Evolutionary conservation across 768 basidiomycete genomes (phyloP).

Genomic region (Suillus cothurnatus): DNA sequence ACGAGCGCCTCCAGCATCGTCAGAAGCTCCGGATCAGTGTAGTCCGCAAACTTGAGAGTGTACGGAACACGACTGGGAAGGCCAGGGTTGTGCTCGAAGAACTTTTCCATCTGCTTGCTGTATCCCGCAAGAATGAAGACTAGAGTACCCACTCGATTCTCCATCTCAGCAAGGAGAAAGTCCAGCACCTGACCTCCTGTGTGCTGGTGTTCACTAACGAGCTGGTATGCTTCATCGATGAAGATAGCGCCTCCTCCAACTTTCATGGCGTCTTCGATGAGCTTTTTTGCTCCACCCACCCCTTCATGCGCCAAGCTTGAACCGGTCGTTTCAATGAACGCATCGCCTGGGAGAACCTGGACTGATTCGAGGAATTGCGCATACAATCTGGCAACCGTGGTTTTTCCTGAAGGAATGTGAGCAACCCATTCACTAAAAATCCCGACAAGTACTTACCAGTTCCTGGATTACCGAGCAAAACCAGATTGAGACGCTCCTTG

Average conservation of each 20-base stretch:
- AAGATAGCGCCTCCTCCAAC: constrained; percentile 68
- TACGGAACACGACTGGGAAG: constrained; percentile 69
- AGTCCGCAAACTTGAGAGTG: constrained; percentile 59
- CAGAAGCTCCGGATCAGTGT: constrained; percentile 57
- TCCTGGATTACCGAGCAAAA: constrained; percentile 71
- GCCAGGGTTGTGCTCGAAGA: constrained; percentile 78
- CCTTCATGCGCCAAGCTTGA: constrained; percentile 60
- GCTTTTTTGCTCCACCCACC: constrained; percentile 51
- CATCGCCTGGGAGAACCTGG: constrained; percentile 50
- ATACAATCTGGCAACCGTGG: constrained; percentile 66
- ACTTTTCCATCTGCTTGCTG: constrained; percentile 71
- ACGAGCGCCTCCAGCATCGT: constrained; percentile 54
- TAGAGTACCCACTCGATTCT: constrained; percentile 62
- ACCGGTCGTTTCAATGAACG: constrained; percentile 66
- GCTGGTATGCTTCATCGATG: constrained; percentile 74
- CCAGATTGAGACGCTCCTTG: constrained; percentile 61
- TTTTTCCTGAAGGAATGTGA: constrained; percentile 51
- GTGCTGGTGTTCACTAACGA: constrained; percentile 48
- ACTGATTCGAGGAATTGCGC: constrained; percentile 62
- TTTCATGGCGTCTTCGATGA: constrained; percentile 46
- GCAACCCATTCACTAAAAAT: neutral
- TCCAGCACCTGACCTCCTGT: constrained; percentile 64
- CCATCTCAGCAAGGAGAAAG: constrained; percentile 74
- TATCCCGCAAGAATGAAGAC: constrained; percentile 77
- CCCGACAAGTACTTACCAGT: constrained; percentile 49